Evolutionary conservation across 2,329 filamentous ascomycete species (phyloP).

Genomic region (Hymenoscyphus fructigenus): DNA sequence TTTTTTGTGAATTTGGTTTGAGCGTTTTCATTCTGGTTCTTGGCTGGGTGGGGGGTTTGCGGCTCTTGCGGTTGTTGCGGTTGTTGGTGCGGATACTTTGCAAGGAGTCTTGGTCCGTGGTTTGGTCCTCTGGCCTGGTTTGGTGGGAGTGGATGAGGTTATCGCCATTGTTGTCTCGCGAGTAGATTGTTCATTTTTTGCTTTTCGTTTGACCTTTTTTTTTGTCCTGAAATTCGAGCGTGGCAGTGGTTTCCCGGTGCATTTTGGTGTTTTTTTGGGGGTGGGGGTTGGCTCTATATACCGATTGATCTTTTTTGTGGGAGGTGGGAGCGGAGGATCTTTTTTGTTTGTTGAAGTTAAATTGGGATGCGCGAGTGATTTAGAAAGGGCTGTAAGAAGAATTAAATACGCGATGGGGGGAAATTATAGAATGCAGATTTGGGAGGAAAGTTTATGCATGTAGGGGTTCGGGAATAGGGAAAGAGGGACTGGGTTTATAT

Average conservation of each 20-base stretch:
- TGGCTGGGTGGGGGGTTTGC: neutral
- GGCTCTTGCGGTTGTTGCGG: too few relatives aligned
- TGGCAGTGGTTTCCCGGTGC: neutral
- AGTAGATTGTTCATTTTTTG: neutral
- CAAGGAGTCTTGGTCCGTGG: conserved; percentile 16
- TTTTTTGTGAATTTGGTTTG: neutral
- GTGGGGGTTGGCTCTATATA: neutral
- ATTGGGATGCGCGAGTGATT: neutral
- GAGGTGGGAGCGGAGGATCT: neutral
- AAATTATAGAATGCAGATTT: conserved; percentile 5
- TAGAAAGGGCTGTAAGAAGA: neutral
- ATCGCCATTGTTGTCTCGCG: neutral
- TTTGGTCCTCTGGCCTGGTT: conserved; percentile 6
- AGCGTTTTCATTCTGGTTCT: neutral
- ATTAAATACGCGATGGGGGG: neutral
- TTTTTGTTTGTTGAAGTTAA: neutral
- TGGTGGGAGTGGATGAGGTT: conserved; percentile 29
- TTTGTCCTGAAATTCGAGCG: neutral
- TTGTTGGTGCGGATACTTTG: neutral
- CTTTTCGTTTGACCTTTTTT: neutral
- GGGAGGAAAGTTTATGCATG: conserved; percentile 1
- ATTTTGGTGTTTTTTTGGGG: neutral
- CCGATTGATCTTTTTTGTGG: neutral
- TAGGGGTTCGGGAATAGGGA: neutral
- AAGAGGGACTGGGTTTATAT: neutral